Conservation (phyloP, 306 rosid genomes). For the Boehmeria nivea region DNA sequence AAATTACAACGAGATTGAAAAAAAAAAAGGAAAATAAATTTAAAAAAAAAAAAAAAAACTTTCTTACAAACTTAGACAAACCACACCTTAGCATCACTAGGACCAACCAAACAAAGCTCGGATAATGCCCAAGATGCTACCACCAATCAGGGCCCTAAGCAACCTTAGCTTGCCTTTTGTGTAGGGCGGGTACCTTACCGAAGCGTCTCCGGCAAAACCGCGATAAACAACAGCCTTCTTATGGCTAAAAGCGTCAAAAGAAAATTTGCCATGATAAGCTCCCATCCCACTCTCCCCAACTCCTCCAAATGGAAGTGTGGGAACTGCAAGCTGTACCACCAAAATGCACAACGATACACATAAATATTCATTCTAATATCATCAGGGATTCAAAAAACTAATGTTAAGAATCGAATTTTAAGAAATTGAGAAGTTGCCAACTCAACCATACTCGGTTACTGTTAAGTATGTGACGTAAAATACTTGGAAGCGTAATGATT, state of each 20-base stretch:
- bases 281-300: slow-evolving; percentile 98
- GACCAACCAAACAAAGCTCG: slow-evolving; percentile 74
- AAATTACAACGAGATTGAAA: too few species aligned
- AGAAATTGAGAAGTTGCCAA: too few species aligned
- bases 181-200: slow-evolving; percentile 91
- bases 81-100: slow-evolving; percentile 8
- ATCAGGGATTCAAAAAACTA: neutral
- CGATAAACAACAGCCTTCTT: slow-evolving; percentile 92
- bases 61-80: neutral
- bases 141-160: slow-evolving; percentile 72
- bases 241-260: slow-evolving; percentile 91
- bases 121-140: slow-evolving; percentile 50
- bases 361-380: slow-evolving; percentile 3
- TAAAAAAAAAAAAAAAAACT: neutral
- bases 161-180: slow-evolving; percentile 58
- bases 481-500: too few species aligned
- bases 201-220: slow-evolving; percentile 57
- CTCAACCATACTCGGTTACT: too few species aligned
- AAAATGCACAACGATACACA: slow-evolving; percentile 3
- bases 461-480: too few species aligned
- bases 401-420: too few species aligned
- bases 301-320: slow-evolving; percentile 89
- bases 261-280: slow-evolving; percentile 91
- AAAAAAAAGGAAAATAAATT: too few species aligned
- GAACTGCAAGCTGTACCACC: slow-evolving; percentile 62